Conservation (phyloP, 805 yeast species). For the Jamesozyma lodderae region DNA sequence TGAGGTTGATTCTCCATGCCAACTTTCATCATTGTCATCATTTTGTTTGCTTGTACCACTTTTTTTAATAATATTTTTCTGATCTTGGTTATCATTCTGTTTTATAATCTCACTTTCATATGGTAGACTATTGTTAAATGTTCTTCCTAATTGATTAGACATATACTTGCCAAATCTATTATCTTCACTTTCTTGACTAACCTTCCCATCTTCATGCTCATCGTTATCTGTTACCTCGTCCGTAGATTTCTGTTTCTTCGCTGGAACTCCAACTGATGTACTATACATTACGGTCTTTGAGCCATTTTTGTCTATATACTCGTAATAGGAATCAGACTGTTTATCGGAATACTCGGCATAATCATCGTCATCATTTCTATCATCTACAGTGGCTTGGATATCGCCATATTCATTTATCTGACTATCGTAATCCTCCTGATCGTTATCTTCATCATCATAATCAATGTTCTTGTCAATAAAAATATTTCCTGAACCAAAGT, state of each 20-base stretch:
- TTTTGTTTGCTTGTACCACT: not conserved
- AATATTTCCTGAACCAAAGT: conserved; percentile 44
- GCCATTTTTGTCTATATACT: conserved; percentile 30
- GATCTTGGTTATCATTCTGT: conserved; percentile 7
- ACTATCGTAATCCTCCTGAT: conserved; percentile 1
- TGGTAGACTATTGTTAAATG: conserved; percentile 11
- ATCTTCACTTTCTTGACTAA: conserved; percentile 9
- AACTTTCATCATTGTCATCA: not conserved
- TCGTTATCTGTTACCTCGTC: conserved; percentile 10
- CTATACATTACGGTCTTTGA: conserved; percentile 24
- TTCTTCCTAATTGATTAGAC: conserved; percentile 21
- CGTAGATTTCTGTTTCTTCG: not conserved
- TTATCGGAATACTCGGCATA: conserved; percentile 36
- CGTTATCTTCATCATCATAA: conserved; percentile 10
- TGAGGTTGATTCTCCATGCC: conserved; percentile 1
- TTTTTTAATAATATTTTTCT: conserved; percentile 12
- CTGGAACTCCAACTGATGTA: conserved; percentile 26
- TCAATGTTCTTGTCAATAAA: conserved; percentile 28
- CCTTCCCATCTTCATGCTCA: conserved; percentile 11
- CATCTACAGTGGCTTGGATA: conserved; percentile 23
- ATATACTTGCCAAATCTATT: conserved; percentile 22
- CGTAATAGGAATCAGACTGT: conserved; percentile 27
- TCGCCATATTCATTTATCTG: not conserved
- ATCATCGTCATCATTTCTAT: conserved; percentile 43
- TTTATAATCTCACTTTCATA: not conserved